These are phyloP conservation scores for Fusarium liriodendri DNA, from an alignment of 2,329 filamentous ascomycete species.

Conservation along the genomic window DNA sequence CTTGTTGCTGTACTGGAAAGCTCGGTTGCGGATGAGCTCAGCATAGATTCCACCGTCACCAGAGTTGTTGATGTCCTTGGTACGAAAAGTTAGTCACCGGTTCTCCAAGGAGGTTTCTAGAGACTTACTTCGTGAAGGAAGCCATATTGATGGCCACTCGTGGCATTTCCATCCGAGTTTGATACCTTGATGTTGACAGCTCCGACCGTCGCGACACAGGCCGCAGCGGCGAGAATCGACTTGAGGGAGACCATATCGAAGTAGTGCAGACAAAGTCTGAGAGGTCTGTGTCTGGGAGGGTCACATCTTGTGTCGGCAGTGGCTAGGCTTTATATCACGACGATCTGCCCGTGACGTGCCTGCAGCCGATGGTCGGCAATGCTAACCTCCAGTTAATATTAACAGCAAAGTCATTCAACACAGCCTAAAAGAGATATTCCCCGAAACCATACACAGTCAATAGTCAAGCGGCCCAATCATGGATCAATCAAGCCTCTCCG, in stretches of 20 bases:
- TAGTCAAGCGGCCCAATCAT: conserved; percentile 33
- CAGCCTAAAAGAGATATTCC: not conserved
- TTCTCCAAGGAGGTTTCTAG: fast-evolving
- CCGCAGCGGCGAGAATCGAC: conserved; percentile 31
- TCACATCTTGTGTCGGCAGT: not conserved
- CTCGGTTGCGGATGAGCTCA: conserved; percentile 76
- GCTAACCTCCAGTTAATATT: conserved; percentile 8
- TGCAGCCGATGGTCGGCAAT: not conserved
- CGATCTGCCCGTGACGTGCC: not conserved
- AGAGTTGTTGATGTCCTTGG: conserved; percentile 72
- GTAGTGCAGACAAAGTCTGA: not conserved
- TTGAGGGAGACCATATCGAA: conserved; percentile 33
- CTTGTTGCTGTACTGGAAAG: conserved; percentile 68
- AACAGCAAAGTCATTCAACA: not conserved
- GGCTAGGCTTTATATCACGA: conserved; percentile 7
- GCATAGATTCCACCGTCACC: conserved; percentile 80
- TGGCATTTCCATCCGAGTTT: conserved; percentile 54
- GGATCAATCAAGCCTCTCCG: conserved; percentile 16
- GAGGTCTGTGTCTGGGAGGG: not conserved
- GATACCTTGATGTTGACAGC: conserved; percentile 53
- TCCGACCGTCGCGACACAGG: conserved; percentile 20
- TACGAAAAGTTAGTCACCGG: not conserved
- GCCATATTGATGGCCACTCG: conserved; percentile 58
- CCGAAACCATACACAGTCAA: not conserved
- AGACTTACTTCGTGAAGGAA: conserved; percentile 56